A percentile compares a stretch with the other conserved stretches of the same genome.
Evolutionary conservation across 2,329 filamentous ascomycete species (phyloP).

Genomic region (Aspergillus fijiensis): DNA sequence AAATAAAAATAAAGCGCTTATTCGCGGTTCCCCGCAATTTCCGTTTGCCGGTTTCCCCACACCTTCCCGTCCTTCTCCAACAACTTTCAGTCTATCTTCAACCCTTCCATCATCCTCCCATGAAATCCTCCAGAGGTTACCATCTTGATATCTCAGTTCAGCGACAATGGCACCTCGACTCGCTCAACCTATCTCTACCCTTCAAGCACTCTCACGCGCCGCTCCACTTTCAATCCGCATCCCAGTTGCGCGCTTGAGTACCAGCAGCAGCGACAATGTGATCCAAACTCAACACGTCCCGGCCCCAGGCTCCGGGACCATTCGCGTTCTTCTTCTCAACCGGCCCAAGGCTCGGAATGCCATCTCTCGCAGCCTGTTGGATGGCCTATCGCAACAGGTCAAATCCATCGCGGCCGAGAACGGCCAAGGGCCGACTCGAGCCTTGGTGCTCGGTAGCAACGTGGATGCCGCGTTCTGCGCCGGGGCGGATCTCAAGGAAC

Average conservation of each 20-base stretch:
- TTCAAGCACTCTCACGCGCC: conserved; percentile 17
- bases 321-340: conserved; percentile 85
- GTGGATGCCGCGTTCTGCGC: conserved; percentile 89
- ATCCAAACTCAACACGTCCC: conserved; percentile 73
- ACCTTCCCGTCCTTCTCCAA: conserved; percentile 10
- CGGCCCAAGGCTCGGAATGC: conserved; percentile 84
- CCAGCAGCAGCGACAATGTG: conserved; percentile 34
- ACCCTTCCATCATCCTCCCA: neutral
- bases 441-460: conserved; percentile 78
- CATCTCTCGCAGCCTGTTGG: conserved; percentile 75
- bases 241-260: conserved; percentile 37
- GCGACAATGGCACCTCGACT: conserved; percentile 35
- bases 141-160: conserved; percentile 6
- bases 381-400: conserved; percentile 69
- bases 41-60: conserved; percentile 23
- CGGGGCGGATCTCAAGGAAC: conserved; percentile 90
- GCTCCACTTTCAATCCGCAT: conserved; percentile 26
- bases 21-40: conserved; percentile 14
- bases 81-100: conserved; percentile 1
- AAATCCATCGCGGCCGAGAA: conserved; percentile 65
- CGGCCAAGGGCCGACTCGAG: conserved; percentile 65
- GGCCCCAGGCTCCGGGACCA: conserved; percentile 76
- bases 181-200: conserved; percentile 21
- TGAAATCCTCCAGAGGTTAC: neutral
- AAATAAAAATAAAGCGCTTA: conserved; percentile 17